Percentiles rank a stretch among this genome's conserved stretches.
Evolutionary conservation across 2,329 filamentous ascomycete species (phyloP).

Genomic region (Xylaria sp.): DNA sequence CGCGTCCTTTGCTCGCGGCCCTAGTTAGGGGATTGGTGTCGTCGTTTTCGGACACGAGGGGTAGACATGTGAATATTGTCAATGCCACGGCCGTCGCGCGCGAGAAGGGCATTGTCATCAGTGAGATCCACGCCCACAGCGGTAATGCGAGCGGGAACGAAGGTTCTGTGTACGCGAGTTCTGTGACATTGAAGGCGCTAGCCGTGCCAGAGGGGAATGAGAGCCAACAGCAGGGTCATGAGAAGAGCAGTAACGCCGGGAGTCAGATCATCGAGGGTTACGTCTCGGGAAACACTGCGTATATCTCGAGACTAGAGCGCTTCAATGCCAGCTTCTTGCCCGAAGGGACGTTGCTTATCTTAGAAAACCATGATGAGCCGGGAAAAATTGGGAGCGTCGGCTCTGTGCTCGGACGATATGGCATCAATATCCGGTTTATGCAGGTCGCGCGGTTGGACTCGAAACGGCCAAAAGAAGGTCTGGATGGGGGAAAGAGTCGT

Average conservation of each 20-base stretch:
- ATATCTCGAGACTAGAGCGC: constrained; percentile 74
- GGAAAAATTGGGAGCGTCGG: constrained; percentile 85
- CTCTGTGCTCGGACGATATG: constrained; percentile 68
- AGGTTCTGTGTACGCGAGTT: constrained; percentile 69
- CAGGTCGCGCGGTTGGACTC: constrained; percentile 41
- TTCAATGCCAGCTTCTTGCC: constrained; percentile 78
- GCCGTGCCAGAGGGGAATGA: constrained; percentile 31
- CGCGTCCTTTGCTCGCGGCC: constrained; percentile 78
- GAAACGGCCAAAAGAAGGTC: not conserved
- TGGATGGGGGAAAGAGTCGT: not conserved
- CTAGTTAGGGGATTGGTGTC: constrained; percentile 77
- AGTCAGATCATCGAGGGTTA: constrained; percentile 66
- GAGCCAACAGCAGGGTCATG: not conserved
- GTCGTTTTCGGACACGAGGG: constrained; percentile 70
- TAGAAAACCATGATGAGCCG: constrained; percentile 80
- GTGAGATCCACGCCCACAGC: constrained; percentile 68
- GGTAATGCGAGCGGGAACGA: constrained; percentile 50
- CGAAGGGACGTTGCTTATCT: constrained; percentile 75
- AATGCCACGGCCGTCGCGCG: constrained; percentile 78
- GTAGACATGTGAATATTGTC: constrained; percentile 78
- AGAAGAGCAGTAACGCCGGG: not conserved
- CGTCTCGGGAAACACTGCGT: constrained; percentile 65
- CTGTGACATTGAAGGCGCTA: constrained; percentile 70
- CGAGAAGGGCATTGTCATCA: constrained; percentile 78
- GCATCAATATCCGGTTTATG: constrained; percentile 83